Percentiles rank a stretch among this genome's conserved stretches.
Conservation (phyloP, 805 yeast genomes). For the Starmerella cellae region DNA sequence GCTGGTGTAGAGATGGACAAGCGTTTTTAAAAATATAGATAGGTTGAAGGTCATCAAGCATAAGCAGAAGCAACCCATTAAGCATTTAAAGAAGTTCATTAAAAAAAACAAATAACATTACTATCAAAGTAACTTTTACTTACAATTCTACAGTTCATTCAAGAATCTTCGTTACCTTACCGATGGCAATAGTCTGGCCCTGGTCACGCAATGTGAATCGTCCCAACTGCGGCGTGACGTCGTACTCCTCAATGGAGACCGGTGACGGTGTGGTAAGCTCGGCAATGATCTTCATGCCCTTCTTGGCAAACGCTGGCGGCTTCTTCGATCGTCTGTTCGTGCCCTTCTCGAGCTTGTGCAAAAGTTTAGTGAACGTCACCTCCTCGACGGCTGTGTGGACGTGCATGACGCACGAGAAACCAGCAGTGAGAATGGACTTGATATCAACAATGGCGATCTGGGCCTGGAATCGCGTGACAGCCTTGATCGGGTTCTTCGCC, state of each 20-base stretch:
- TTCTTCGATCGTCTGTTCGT: constrained; percentile 92
- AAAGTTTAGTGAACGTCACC: constrained; percentile 62
- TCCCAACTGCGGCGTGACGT: constrained; percentile 90
- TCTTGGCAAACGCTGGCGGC: constrained; percentile 96
- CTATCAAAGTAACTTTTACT: too few species aligned
- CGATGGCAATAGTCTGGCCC: constrained; percentile 96
- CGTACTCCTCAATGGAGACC: constrained; percentile 85
- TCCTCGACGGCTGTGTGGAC: constrained; percentile 97
- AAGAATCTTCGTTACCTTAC: constrained; percentile 83
- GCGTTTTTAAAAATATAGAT: constrained; percentile 7
- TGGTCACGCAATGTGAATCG: constrained; percentile 98
- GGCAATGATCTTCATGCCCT: constrained; percentile 97
- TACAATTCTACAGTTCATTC: constrained; percentile 20
- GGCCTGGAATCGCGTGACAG: constrained; percentile 84
- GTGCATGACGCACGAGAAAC: constrained; percentile 97
- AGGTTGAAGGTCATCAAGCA: too few species aligned
- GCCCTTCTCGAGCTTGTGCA: constrained; percentile 91
- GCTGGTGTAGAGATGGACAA: constrained; percentile 32
- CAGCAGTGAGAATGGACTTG: constrained; percentile 85
- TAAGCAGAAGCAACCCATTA: too few species aligned
- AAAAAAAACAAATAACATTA: background rate
- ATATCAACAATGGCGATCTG: constrained; percentile 94
- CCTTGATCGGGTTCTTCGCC: constrained; percentile 73
- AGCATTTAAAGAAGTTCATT: too few species aligned
- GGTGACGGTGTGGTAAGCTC: constrained; percentile 73